Evolutionary conservation across 345 rosid genomes (phyloP), one percentile per base, ranked within the genome.

Genomic region (Aegle marmelos): DNA sequence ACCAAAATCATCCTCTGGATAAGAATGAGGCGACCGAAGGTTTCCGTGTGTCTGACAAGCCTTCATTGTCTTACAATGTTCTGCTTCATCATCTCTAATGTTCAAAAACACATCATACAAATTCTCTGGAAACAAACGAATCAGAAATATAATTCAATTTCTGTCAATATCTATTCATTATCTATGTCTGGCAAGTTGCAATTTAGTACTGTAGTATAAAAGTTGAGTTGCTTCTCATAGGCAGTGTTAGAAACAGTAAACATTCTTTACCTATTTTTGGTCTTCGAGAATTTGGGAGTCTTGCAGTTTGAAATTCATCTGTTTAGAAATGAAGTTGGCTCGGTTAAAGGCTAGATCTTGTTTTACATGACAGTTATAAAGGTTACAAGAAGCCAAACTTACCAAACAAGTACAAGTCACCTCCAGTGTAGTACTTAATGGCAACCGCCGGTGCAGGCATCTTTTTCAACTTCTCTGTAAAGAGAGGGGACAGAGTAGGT

Each of bases 231-330:
- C 50, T 72, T 57, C 14, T 22, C 56, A 72, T 22, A 34, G 64
- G 33, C 24, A 30, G 22, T 6, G 22, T 11, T 64, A 17, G 33
- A 64, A 31, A 64, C n/a, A 6, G 39, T 8, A 2, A 25, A 6
- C 28, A 41, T 19, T 7, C 68, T 22, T 84, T 72, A 94, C 99
- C 95, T 84, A 96, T 96, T 84, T 83, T 84, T 33, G 99, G 98
- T 79, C 99, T 91, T 74, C 99, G 92, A n/a, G 99, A 79, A 78
- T 87, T 76, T 57, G 98, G 97, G 74, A 86, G 81, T 86, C 98
- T 90, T 27, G 92, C 85, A 56, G 98, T 96, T 88, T 94, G 99
- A 79, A 96, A 96, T 81, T 96, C 98, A 88, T 96, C 99, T 96
- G 91, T 41, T 30, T 28, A 78, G 45, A 84, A 79, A 41, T 45